Evolutionary conservation across 306 rosid genomes (phyloP), one percentile per base, ranked within the genome.

Genomic region (Hippophae gyantsensis): DNA sequence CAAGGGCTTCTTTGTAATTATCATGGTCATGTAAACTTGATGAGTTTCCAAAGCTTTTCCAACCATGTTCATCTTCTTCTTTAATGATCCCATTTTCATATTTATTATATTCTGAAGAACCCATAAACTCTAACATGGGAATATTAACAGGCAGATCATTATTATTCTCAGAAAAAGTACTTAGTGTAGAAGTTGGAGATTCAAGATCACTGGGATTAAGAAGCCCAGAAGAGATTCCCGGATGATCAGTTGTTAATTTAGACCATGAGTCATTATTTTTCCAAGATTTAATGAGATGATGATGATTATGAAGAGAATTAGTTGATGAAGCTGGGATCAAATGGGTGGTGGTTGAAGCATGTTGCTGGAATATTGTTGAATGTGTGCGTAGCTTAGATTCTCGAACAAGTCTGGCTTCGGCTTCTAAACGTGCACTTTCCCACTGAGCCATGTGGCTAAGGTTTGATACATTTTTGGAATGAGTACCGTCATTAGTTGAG

Each of bases 161-260:
- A 32, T 32, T 32, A 32, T 32, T 32, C 74, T 78, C 97, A 0
- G 82, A 78, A 71, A 76, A 90, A 66, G 90, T 85, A 32, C 3
- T 32, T 32, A 88, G 72, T 1, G 96, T 88, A 18, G 96, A 92
- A 0, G 94, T 84, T 8, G 99, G 97, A 9, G 97, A 88, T 54
- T 89, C 99, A 26, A 83, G 90, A 59, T 79, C 84, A 6, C 74
- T 62, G 3, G 64, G 38, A 32, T 32, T 32, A 32, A 32, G 38
- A 32, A 32, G 38, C 38, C 38, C 38, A 32, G 38, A 32, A 32
- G 38, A 2, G 38, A 32, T 32, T 32, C 38, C 38, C 38, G 38
- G 38, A 4, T 32, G 61, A 7, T 32, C 61, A 47, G n/a, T 13
- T 6, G 61, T 53, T 13, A 58, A 14, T 9, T 52, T 67, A 32